Percentiles rank a stretch among this genome's conserved stretches.
Evolutionary conservation across 1,284 basidiomycete genomes (phyloP).

Genomic region (Schizophyllum commune): DNA sequence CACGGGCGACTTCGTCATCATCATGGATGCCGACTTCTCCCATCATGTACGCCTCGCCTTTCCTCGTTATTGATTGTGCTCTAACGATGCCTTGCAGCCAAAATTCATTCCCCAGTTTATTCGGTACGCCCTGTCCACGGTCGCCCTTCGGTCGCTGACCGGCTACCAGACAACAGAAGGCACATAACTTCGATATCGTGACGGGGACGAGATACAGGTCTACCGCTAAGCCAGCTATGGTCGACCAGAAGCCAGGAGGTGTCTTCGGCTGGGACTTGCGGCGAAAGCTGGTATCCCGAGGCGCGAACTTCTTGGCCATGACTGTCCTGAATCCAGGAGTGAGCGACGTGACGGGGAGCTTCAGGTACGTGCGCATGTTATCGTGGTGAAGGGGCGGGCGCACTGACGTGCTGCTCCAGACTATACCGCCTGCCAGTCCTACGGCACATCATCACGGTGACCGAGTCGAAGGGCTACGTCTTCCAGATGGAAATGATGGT

Average conservation of each 20-base stretch:
- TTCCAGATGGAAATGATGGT: slow-evolving; percentile 99
- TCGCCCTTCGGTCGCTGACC: slow-evolving; percentile 7
- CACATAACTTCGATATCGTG: slow-evolving; percentile 81
- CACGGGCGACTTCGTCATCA: slow-evolving; percentile 90
- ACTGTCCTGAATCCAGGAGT: slow-evolving; percentile 79
- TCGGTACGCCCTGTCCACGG: slow-evolving; percentile 35
- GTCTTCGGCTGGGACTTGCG: slow-evolving; percentile 88
- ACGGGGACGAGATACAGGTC: slow-evolving; percentile 85
- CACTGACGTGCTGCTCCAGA: slow-evolving; percentile 27
- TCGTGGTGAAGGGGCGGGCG: neutral
- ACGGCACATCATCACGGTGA: slow-evolving; percentile 74
- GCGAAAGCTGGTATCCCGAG: slow-evolving; percentile 78
- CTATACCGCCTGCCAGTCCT: slow-evolving; percentile 75
- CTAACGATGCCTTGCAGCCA: slow-evolving; percentile 40
- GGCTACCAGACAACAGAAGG: slow-evolving; percentile 57
- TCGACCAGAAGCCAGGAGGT: slow-evolving; percentile 60
- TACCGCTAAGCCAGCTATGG: slow-evolving; percentile 41
- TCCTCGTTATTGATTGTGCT: neutral
- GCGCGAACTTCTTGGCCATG: slow-evolving; percentile 82
- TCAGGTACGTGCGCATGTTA: slow-evolving; percentile 47
- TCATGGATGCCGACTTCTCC: slow-evolving; percentile 96
- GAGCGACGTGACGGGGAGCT: slow-evolving; percentile 82
- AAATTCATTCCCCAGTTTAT: slow-evolving; percentile 90
- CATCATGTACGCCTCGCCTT: slow-evolving; percentile 64
- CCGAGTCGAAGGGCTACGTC: slow-evolving; percentile 84